phyloP scores from a whole-genome alignment of 768 basidiomycete genomes.

The Serendipita sp. region DNA sequence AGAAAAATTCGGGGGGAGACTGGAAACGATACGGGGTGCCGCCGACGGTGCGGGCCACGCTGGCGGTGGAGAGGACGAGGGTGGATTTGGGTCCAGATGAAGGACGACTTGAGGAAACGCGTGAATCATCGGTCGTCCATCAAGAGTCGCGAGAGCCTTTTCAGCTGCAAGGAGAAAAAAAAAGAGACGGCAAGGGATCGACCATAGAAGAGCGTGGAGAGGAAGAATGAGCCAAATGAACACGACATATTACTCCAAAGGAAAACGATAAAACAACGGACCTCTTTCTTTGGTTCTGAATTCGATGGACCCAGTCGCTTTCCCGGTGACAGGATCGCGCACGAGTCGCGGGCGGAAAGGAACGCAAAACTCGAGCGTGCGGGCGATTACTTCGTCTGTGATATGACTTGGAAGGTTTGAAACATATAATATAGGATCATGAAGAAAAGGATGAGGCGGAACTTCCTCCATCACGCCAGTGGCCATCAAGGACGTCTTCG shows the following conservation, averaged over 20 bases:
- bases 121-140: constrained; percentile 54
- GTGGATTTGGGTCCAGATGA: constrained; percentile 69
- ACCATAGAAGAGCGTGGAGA: constrained; percentile 9
- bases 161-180: no score
- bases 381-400: constrained; percentile 60
- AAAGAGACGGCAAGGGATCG: no score
- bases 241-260: not conserved
- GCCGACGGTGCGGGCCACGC: constrained; percentile 63
- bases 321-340: constrained; percentile 38
- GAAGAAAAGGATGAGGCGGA: constrained; percentile 56
- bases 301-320: constrained; percentile 60
- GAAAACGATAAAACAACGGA: constrained; percentile 9
- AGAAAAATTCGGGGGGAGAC: constrained; percentile 52
- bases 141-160: constrained; percentile 73
- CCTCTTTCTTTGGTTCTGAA: constrained; percentile 2
- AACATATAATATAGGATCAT: constrained; percentile 69
- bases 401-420: constrained; percentile 60
- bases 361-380: constrained; percentile 56
- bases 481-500: not conserved
- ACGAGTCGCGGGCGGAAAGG: constrained; percentile 68
- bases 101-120: constrained; percentile 43
- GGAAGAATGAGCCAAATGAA: not conserved
- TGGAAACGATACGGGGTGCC: constrained; percentile 67
- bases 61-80: constrained; percentile 51
- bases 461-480: constrained; percentile 6